Conservation (phyloP, 345 rosid genomes). For the Hibiscus syriacus region DNA sequence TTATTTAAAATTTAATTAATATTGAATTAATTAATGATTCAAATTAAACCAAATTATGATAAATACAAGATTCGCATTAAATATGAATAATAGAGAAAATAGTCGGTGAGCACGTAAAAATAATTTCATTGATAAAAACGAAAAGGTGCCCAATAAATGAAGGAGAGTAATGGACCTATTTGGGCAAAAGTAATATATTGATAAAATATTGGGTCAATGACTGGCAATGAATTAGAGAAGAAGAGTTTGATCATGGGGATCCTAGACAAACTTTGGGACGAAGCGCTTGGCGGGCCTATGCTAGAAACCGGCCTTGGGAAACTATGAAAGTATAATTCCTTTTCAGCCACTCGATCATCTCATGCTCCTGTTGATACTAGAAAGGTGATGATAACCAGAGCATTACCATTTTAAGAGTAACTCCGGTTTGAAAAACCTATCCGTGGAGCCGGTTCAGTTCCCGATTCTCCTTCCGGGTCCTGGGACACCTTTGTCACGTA, state of each 20-base stretch:
- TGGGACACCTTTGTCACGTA: slow-evolving; percentile 45
- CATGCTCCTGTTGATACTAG: slow-evolving; percentile 8
- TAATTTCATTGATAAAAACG: no score
- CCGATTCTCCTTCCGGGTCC: slow-evolving; percentile 36
- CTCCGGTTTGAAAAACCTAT: slow-evolving; percentile 21
- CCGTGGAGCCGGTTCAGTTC: slow-evolving; percentile 30
- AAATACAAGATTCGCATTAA: no score
- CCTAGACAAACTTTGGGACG: slow-evolving; percentile 86
- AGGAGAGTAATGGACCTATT: no score
- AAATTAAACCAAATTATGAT: no score
- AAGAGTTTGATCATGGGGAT: slow-evolving; percentile 42
- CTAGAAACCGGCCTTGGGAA: slow-evolving; percentile 63
- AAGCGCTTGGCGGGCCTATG: slow-evolving; percentile 78
- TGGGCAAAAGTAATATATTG: no score
- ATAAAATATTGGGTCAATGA: no score
- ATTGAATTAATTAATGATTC: no score
- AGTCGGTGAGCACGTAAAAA: no score
- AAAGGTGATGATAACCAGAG: slow-evolving; percentile 37
- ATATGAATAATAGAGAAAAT: no score
- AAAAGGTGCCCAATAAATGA: no score
- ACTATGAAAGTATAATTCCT: slow-evolving; percentile 50
- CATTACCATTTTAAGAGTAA: slow-evolving; percentile 46
- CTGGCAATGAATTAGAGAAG: no score
- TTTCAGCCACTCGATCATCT: slow-evolving; percentile 30
- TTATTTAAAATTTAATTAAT: no score